Base-by-base conservation (phyloP, 1,284 basidiomycete species). In the Tilletia setariae region DNA sequence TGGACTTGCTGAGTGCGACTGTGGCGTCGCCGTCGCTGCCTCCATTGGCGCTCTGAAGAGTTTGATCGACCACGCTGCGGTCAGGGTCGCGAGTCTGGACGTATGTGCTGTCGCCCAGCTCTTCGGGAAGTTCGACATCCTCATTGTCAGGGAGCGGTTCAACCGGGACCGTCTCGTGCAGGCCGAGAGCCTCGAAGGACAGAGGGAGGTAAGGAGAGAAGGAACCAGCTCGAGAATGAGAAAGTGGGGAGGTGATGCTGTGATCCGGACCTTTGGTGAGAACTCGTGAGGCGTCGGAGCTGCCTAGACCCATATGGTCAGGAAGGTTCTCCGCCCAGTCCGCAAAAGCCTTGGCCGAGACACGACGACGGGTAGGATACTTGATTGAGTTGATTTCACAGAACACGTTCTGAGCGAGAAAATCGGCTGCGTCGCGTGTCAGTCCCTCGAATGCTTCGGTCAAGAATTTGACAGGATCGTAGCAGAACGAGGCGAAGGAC, bases 371-470 rank as follows among this genome's bases (percentile, higher is more conserved):
- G 68, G 70, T 68, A 64, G 62, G 72, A n/a, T 47, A 59, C 78
- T 88, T 85, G 16, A 69, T 63, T 56, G 88, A 85, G 11, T 40
- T 40, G 44, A 92, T 88, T 74, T 94, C 87, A 83, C 90, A 93
- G 82, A 98, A 94, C 13, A 98, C 91, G 64, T 88, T 88, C 71
- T 88, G 87, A 67, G 92, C 89, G 63, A 98, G 87, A 82, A 92
- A 94, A 32, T 90, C 88, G 1, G 95, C 94, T 47, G 97, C 92
- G 21, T 86, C 87, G 59, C 86, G 86, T 19, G 92, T 93, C 88
- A 98, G 94, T 71, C 95, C 95, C 25, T 91, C 88, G 84, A 98
- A 98, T 65, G 93, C 90, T 71, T 88, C 86, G 85, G 92, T 88
- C 82, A 98, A 90, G 85, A 98, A 98, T 46, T 85, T 85, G 82